Conservation (phyloP, 345 rosid species). For the Gossypium thurberi region DNA sequence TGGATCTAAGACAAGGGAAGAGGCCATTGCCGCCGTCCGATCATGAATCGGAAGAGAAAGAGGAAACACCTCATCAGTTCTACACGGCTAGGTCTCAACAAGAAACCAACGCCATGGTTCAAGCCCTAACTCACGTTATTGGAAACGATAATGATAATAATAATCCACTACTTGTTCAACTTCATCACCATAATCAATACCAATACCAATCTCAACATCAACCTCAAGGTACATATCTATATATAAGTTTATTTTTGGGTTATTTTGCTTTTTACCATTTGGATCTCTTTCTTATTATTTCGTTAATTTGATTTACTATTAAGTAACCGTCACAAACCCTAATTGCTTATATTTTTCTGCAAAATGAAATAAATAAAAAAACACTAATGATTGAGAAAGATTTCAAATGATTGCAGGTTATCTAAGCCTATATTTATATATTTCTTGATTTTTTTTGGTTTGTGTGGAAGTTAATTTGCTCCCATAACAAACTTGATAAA, state of each 20-base stretch:
- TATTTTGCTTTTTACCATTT: not conserved
- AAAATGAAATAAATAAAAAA: not conserved
- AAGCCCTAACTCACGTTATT: conserved; percentile 64
- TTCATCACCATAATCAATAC: conserved; percentile 6
- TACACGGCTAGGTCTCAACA: conserved; percentile 64
- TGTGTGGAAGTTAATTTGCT: not conserved
- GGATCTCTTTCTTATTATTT: not conserved
- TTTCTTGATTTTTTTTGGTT: not conserved
- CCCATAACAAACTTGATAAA: not conserved
- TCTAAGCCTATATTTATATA: not conserved
- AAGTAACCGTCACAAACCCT: not conserved
- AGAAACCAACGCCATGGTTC: conserved; percentile 58
- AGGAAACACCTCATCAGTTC: conserved; percentile 31
- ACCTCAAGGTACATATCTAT: conserved; percentile 23
- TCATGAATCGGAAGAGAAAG: conserved; percentile 39
- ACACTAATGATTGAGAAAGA: not conserved
- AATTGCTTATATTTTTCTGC: not conserved
- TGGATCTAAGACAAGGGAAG: conserved; percentile 52
- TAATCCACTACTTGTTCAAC: conserved; percentile 3
- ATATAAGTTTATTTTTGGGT: not conserved
- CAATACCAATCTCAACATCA: conserved; percentile 14
- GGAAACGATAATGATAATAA: conserved; percentile 25
- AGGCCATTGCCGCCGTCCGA: conserved; percentile 35
- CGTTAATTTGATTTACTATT: not conserved
- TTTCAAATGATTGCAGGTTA: not conserved